Evolutionary conservation across 257 asterid genomes (phyloP), one percentile per base, ranked within the genome.

Genomic region (Ajuga chamaepitys): DNA sequence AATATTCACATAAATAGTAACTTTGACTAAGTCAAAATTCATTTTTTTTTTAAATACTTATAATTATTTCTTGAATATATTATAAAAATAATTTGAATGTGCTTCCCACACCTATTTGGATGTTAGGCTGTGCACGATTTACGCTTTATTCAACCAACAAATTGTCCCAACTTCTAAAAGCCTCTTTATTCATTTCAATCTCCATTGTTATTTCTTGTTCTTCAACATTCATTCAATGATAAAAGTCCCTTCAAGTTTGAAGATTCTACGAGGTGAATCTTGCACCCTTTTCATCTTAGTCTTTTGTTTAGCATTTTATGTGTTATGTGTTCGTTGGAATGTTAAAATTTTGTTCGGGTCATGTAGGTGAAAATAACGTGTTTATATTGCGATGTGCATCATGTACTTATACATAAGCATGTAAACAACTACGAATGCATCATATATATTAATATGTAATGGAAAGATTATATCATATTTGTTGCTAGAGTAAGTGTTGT

Each of bases 81-180:
- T 56, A 22, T 0, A 28, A 44, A 42, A 47, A 46, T 20, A 40
- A 64, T 12, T 21, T 16, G 42, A 66, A 62, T 59, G 74, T 57
- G 74, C 69, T 57, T 18, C 72, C 62, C 62, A 71, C 73, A 32
- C 74, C 79, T 28, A 67, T 24, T 62, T 54, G 74, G 35, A 53
- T 74, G 62, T 72, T 77, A 68, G 78, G 86, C 35, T 75, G 64
- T 69, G 74, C 86, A 68, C 77, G 77, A 65, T 81, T 75, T 69
- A 57, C 83, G 86, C 67, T 41, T 47, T 68, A 18, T 53, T 52
- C 48, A 56, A 59, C 62, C 5, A 62, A 57, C 73, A 16, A 32
- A 72, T 0, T 21, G n/a, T 66, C 42, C 63, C 51, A 60, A 66
- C 51, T 55, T 28, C 75, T 68, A 60, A 56, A 78, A 66, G 44